Evolutionary conservation across 768 basidiomycete species (phyloP).

Genomic region (Boletus coccyginus): DNA sequence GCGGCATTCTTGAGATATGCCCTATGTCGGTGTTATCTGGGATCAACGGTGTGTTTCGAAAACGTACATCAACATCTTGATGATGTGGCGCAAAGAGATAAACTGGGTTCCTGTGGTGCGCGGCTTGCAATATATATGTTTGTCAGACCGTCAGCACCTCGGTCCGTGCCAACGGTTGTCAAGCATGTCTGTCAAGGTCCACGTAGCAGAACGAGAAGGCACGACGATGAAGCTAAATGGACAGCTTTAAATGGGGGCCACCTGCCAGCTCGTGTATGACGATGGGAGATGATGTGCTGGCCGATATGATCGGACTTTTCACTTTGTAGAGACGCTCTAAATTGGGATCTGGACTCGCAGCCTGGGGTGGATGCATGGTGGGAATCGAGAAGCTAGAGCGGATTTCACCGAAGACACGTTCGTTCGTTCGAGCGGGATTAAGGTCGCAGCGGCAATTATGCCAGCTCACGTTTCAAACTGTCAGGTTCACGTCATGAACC

Average conservation of each 20-base stretch:
- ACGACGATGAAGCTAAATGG: slow-evolving; percentile 3
- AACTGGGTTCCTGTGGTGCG: slow-evolving; percentile 1
- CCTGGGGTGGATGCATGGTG: not conserved
- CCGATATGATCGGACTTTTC: slow-evolving; percentile 16
- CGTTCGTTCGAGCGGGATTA: slow-evolving; percentile 25
- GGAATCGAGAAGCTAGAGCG: slow-evolving; percentile 27
- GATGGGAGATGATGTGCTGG: slow-evolving; percentile 8
- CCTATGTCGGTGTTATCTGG: slow-evolving; percentile 15
- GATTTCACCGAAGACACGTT: slow-evolving; percentile 24
- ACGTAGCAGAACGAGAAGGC: slow-evolving; percentile 20
- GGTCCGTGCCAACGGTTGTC: slow-evolving; percentile 2
- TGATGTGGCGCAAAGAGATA: slow-evolving; percentile 17
- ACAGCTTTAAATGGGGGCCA: slow-evolving; percentile 10
- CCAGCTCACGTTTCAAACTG: slow-evolving; percentile 18
- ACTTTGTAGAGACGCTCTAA: slow-evolving; percentile 17
- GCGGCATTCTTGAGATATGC: slow-evolving; percentile 13
- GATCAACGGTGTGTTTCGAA: slow-evolving; percentile 18
- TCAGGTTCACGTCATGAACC: not conserved
- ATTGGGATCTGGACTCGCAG: slow-evolving; percentile 20
- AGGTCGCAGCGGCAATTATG: slow-evolving; percentile 2
- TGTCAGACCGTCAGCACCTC: slow-evolving; percentile 1
- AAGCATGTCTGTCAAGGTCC: not conserved
- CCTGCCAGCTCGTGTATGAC: slow-evolving; percentile 13
- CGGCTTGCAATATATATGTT: slow-evolving; percentile 1
- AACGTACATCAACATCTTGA: slow-evolving; percentile 9